Percentiles rank a stretch among this genome's conserved stretches.
These are phyloP conservation scores for Talaromyces sp. DNA, from an alignment of 2,329 filamentous ascomycete genomes.

Conservation along the genomic window DNA sequence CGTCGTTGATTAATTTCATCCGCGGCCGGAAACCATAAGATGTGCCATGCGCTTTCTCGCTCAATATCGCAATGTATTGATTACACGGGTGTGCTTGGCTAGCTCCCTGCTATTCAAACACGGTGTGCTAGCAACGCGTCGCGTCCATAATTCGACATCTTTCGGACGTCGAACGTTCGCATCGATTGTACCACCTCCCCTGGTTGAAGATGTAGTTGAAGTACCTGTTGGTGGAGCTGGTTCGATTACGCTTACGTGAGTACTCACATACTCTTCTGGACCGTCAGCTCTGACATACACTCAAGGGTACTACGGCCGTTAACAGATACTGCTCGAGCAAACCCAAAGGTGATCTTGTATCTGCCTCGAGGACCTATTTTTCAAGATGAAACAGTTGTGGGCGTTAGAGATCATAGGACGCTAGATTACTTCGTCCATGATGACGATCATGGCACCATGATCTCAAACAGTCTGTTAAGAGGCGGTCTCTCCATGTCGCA, in stretches of 20 bases:
- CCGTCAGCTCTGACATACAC: not conserved
- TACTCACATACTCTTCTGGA: not conserved
- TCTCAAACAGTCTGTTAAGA: not conserved
- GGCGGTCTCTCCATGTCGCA: slow-evolving; percentile 17
- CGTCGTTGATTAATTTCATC: no score
- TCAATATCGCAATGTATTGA: not conserved
- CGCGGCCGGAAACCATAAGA: not conserved
- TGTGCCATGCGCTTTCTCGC: not conserved
- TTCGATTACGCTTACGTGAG: slow-evolving; percentile 7
- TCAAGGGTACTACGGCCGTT: slow-evolving; percentile 1
- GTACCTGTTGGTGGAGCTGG: slow-evolving; percentile 16
- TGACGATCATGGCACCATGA: not conserved
- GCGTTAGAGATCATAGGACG: not conserved
- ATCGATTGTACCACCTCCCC: slow-evolving; percentile 1
- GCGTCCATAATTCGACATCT: not conserved
- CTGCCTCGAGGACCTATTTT: slow-evolving; percentile 14
- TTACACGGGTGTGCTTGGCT: not conserved
- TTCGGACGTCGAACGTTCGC: slow-evolving; percentile 7
- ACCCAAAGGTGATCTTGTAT: slow-evolving; percentile 14
- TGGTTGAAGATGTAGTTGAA: slow-evolving; percentile 11
- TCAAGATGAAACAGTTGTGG: not conserved
- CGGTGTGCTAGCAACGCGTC: slow-evolving; percentile 6
- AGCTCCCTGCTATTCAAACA: not conserved
- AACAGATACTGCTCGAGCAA: not conserved
- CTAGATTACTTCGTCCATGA: not conserved